Conservation (phyloP, 148 eudicot genomes). For the Rhododendron kiyosumense region DNA sequence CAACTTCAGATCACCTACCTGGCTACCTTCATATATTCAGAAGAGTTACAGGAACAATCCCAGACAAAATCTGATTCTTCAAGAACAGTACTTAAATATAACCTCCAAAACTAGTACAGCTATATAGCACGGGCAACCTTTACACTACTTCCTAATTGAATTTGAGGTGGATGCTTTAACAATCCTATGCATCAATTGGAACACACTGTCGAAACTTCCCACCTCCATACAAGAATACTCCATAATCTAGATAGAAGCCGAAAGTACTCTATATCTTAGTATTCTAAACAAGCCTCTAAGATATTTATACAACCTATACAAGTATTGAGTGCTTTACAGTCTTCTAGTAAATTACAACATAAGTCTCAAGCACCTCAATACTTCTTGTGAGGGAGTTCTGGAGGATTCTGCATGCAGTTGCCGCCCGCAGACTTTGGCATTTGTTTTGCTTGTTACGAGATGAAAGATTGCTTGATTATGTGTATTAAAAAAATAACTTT, state of each 20-base stretch:
- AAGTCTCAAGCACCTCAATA: neutral
- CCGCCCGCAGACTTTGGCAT: neutral
- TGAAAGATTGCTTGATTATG: neutral
- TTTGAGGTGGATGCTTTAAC: neutral
- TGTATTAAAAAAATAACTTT: neutral
- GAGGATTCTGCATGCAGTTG: neutral
- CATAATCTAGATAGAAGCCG: neutral
- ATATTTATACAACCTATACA: neutral
- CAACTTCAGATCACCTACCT: neutral
- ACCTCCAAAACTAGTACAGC: neutral
- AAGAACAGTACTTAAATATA: neutral
- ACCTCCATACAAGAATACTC: neutral
- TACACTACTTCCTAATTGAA: neutral
- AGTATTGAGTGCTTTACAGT: neutral
- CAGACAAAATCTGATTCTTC: neutral
- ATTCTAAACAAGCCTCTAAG: neutral
- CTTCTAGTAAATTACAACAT: neutral
- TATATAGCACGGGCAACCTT: neutral
- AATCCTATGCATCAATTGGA: neutral
- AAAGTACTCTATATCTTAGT: neutral
- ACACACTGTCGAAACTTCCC: neutral
- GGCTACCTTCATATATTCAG: neutral
- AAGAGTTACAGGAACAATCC: neutral
- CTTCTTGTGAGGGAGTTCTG: neutral
- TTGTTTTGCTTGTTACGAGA: neutral